These are phyloP conservation scores for Citrus medica DNA, from an alignment of 345 rosid genomes.

Conservation along the genomic window DNA sequence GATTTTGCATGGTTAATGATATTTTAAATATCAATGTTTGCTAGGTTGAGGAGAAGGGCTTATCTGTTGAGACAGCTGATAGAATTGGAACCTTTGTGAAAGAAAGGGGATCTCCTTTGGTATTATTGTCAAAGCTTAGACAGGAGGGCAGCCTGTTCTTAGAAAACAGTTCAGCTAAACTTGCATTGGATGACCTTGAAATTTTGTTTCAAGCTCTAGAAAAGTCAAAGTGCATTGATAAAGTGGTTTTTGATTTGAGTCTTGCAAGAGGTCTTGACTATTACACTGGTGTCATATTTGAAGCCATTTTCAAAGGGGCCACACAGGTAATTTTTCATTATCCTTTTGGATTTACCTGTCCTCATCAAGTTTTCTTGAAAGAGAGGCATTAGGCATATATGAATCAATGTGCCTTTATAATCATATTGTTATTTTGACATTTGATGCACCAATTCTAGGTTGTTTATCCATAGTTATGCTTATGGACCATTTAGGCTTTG, in stretches of 20 bases:
- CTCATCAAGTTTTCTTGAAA: background rate
- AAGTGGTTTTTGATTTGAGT: conserved; percentile 89
- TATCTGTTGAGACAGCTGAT: conserved; percentile 65
- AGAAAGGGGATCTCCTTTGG: conserved; percentile 70
- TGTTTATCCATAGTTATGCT: background rate
- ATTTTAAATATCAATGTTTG: conserved; percentile 7
- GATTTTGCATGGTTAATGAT: background rate
- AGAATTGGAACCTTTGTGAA: conserved; percentile 73
- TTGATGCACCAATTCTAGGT: background rate
- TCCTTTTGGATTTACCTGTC: background rate
- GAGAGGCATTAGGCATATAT: background rate
- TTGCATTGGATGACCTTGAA: conserved; percentile 71
- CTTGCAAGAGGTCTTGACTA: conserved; percentile 99
- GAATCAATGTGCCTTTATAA: background rate
- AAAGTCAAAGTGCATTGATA: conserved; percentile 66
- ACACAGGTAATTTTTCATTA: conserved; percentile 52
- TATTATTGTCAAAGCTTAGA: conserved; percentile 57
- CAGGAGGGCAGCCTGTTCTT: conserved; percentile 55
- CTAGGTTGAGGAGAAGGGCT: conserved; percentile 89
- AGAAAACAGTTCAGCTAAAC: conserved; percentile 50
- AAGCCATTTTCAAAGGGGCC: conserved; percentile 80
- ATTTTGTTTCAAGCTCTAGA: conserved; percentile 84
- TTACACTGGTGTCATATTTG: conserved; percentile 92
- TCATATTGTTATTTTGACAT: background rate
- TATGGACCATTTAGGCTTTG: background rate